A percentile compares a stretch with the other conserved stretches of the same genome.
Evolutionary conservation across 2,329 filamentous ascomycete species (phyloP).

Genomic region (Talaromyces sp.): DNA sequence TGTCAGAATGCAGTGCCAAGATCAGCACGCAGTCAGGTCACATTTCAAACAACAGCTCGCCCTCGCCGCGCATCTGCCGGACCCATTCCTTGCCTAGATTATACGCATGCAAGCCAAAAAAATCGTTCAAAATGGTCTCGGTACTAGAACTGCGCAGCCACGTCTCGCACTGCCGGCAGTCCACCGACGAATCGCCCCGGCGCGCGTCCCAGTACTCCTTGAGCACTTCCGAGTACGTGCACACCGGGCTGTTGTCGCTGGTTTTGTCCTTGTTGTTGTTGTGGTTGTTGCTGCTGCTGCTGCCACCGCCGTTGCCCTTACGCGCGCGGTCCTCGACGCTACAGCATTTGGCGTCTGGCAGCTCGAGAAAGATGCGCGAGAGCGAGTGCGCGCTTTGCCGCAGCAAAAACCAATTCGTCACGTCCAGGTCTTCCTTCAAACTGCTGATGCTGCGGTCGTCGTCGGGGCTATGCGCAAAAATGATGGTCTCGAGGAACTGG

Average conservation of each 20-base stretch:
- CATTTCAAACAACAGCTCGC: slow-evolving; percentile 15
- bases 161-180: slow-evolving; percentile 21
- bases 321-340: slow-evolving; percentile 16
- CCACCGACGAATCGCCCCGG: slow-evolving; percentile 18
- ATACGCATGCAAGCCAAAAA: slow-evolving; percentile 19
- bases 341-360: slow-evolving; percentile 22
- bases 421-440: slow-evolving; percentile 19
- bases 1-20: too few relatives aligned
- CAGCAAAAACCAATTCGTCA: slow-evolving; percentile 25
- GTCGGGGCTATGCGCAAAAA: slow-evolving; percentile 23
- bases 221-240: slow-evolving; percentile 20
- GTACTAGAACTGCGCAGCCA: slow-evolving; percentile 24
- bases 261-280: neutral
- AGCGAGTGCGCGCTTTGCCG: slow-evolving; percentile 20
- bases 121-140: slow-evolving; percentile 23
- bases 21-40: too few relatives aligned
- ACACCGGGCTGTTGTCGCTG: slow-evolving; percentile 9
- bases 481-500: slow-evolving; percentile 23
- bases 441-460: slow-evolving; percentile 21
- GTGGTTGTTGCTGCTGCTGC: too few relatives aligned
- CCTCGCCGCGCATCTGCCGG: slow-evolving; percentile 23
- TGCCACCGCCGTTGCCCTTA: neutral
- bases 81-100: slow-evolving; percentile 22
- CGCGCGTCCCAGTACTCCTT: slow-evolving; percentile 25
- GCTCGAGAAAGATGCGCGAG: slow-evolving; percentile 20